phyloP scores from a whole-genome alignment of 1,284 basidiomycete genomes.

The Apiotrichum mycotoxinovorans region DNA sequence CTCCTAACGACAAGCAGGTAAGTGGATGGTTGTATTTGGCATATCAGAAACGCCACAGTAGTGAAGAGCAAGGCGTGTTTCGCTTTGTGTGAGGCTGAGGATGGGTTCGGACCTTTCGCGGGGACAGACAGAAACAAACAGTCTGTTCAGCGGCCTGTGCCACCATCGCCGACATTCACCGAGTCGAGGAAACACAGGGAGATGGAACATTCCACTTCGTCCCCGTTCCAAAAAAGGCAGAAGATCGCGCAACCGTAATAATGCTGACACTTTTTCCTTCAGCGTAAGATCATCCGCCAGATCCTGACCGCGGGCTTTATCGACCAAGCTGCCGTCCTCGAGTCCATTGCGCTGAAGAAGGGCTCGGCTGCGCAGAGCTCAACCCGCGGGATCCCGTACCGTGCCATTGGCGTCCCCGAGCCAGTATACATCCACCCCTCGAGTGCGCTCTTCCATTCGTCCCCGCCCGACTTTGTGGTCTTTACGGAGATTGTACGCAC shows the following conservation, averaged over 20 bases:
- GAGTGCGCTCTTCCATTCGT: constrained; percentile 65
- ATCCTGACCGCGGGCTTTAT: constrained; percentile 86
- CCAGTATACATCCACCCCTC: constrained; percentile 93
- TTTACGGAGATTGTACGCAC: constrained; percentile 79
- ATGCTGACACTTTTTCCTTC: constrained; percentile 14
- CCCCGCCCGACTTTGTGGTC: constrained; percentile 83
- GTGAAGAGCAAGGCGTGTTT: too few species aligned
- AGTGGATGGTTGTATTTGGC: too few species aligned
- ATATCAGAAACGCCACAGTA: too few species aligned
- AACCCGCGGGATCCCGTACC: constrained; percentile 77
- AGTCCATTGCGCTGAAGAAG: constrained; percentile 66
- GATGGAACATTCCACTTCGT: too few species aligned
- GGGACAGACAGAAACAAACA: too few species aligned
- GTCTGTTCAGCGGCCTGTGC: too few species aligned
- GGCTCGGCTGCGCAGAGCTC: constrained; percentile 63
- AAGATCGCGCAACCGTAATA: too few species aligned
- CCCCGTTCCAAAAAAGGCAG: too few species aligned
- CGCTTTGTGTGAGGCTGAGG: too few species aligned
- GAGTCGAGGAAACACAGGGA: too few species aligned
- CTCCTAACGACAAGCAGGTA: constrained; percentile 52
- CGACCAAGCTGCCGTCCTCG: constrained; percentile 91
- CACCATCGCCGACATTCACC: too few species aligned
- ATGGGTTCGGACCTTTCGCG: too few species aligned
- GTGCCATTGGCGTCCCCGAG: constrained; percentile 73
- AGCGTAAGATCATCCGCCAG: constrained; percentile 89